phyloP scores from a whole-genome alignment of 148 eudicot genomes.

The Rhododendron williamsianum region DNA sequence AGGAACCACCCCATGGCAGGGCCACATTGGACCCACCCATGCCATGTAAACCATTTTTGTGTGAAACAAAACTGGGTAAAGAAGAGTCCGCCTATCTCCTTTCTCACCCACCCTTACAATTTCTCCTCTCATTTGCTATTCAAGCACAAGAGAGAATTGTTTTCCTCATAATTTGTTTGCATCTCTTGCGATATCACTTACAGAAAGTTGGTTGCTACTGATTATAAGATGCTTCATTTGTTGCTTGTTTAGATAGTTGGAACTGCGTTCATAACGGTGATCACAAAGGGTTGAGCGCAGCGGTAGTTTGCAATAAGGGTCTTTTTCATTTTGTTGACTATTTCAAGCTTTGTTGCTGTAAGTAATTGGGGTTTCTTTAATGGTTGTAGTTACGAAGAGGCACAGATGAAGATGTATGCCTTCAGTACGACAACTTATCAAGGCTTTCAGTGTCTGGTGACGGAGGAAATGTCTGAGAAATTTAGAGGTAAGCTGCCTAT shows the following conservation, averaged over 20 bases:
- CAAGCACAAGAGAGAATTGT: neutral
- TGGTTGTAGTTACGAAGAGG: slow-evolving; percentile 72
- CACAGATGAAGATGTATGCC: slow-evolving; percentile 88
- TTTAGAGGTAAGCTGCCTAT: slow-evolving; percentile 49
- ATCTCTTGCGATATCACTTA: neutral
- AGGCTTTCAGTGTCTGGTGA: slow-evolving; percentile 74
- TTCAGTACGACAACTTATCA: slow-evolving; percentile 79
- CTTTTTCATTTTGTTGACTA: neutral
- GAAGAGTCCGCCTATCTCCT: neutral
- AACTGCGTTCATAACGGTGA: neutral
- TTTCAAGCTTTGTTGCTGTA: neutral
- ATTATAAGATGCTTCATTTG: neutral
- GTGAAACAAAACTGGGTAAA: neutral
- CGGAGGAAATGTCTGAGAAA: slow-evolving; percentile 70
- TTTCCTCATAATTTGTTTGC: neutral
- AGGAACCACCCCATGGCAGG: neutral
- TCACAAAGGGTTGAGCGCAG: neutral
- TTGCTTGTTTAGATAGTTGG: neutral
- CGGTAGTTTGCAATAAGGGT: neutral
- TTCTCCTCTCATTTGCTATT: neutral
- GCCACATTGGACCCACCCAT: neutral
- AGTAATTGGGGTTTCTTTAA: neutral
- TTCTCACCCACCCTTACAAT: neutral
- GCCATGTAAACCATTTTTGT: neutral
- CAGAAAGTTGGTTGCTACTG: neutral